Conservation (phyloP, 1,284 basidiomycete species). For the Ustilago shanxiensis region DNA sequence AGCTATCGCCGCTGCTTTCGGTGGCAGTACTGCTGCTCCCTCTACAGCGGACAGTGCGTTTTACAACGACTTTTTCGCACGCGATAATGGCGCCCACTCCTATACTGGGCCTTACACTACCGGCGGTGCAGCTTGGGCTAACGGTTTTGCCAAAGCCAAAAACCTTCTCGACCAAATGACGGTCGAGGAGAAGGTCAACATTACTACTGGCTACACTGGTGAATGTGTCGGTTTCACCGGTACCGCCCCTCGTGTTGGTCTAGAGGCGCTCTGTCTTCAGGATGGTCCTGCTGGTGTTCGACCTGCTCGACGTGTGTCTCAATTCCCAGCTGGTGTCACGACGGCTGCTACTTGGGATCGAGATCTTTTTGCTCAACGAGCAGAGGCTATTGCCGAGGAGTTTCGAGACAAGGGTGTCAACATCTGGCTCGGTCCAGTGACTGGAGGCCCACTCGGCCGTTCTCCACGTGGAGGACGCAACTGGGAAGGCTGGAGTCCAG, state of each 20-base stretch:
- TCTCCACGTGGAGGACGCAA: constrained; percentile 79
- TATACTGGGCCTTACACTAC: constrained; percentile 41
- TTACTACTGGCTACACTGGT: constrained; percentile 70
- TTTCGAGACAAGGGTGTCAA: constrained; percentile 83
- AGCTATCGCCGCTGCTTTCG: constrained; percentile 6
- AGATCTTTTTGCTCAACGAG: constrained; percentile 79
- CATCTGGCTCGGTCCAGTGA: constrained; percentile 74
- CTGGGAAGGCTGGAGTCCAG: constrained; percentile 76
- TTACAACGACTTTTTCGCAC: constrained; percentile 25
- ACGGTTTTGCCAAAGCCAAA: constrained; percentile 74
- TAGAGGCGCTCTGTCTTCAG: constrained; percentile 78
- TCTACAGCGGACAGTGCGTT: neutral
- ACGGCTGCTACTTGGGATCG: constrained; percentile 79
- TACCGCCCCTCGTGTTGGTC: constrained; percentile 75
- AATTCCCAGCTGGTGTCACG: constrained; percentile 80
- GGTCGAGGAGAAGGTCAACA: constrained; percentile 71
- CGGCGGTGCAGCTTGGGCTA: constrained; percentile 73
- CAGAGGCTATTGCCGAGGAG: constrained; percentile 82
- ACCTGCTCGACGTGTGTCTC: constrained; percentile 67
- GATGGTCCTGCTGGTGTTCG: constrained; percentile 76
- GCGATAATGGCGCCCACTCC: constrained; percentile 25
- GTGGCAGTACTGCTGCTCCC: constrained; percentile 10
- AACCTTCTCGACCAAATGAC: constrained; percentile 70
- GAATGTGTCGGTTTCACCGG: constrained; percentile 57
- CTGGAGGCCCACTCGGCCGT: constrained; percentile 72